Evolutionary conservation across 805 yeast genomes (phyloP), one percentile per base, ranked within the genome.

Genomic region (Saccharomycopsis amapae): DNA sequence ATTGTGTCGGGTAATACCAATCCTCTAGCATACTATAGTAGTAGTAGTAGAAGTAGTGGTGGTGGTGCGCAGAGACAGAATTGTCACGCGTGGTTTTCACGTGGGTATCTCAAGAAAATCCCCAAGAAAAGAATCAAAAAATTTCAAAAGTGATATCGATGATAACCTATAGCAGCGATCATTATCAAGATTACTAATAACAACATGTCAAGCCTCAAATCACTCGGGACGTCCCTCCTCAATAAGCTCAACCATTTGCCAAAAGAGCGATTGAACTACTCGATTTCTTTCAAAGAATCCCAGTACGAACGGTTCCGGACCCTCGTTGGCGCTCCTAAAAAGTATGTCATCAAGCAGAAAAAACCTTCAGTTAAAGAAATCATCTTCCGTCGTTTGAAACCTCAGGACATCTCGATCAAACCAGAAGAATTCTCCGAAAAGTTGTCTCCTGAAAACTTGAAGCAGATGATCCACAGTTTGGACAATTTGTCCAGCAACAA

Each of bases 201-300:
- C n/a, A n/a, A n/a, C n/a, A n/a, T n/a, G n/a, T n/a, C n/a, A n/a
- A n/a, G n/a, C n/a, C n/a, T n/a, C n/a, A n/a, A n/a, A n/a, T n/a
- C n/a, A n/a, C n/a, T n/a, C 10, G 38, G 38, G 10, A 17, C n/a
- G 15, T 72, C 73, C 52, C 71, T 84, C 40, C 73, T 83, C 25
- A 67, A 69, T 28, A 63, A 79, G 10, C 62, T 84, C 40, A 80
- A 79, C 53, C 72, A 72, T 19, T 68, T 82, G 36, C 94, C 94
- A 13, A 70, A 74, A 49, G 93, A 84, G 55, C 72, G 79, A 50
- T 69, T 85, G 42, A 73, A 73, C 54, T 86, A 81, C 58, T 69
- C 78, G 50, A 78, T 84, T 0, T 79, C 86, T 4, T 81, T 84
- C 65, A 84, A 79, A 57, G 79, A 76, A 38, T 60, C 73, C 0